Evolutionary conservation across 176 grass and related monocot species (phyloP).

Genomic region (Musa troglodytarum): DNA sequence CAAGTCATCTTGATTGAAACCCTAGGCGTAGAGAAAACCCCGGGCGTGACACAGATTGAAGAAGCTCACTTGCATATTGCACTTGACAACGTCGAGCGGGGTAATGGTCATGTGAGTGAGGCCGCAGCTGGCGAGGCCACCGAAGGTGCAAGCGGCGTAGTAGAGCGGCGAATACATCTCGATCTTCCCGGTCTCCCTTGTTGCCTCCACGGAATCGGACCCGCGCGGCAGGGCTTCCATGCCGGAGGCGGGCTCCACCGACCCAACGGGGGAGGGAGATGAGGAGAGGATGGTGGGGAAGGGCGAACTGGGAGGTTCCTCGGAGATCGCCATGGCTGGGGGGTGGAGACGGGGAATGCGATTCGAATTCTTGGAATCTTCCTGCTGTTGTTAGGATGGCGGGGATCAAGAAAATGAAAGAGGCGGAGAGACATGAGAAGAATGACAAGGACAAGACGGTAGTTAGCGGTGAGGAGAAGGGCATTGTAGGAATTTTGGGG

Average conservation of each 20-base stretch:
- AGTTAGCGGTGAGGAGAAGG: neutral
- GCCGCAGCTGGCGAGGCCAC: slow-evolving; percentile 14
- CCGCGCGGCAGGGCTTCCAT: too few relatives aligned
- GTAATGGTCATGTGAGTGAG: slow-evolving; percentile 10
- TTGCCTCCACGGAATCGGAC: neutral
- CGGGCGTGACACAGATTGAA: neutral
- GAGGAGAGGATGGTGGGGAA: neutral
- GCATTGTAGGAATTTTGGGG: neutral
- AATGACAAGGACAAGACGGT: neutral
- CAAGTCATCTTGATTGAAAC: neutral
- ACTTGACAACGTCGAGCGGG: slow-evolving; percentile 18
- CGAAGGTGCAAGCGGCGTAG: slow-evolving; percentile 4
- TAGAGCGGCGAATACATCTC: slow-evolving; percentile 9
- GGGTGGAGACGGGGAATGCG: neutral
- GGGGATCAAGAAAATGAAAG: neutral
- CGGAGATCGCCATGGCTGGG: neutral
- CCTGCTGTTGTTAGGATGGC: too few relatives aligned
- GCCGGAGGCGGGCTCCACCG: too few relatives aligned
- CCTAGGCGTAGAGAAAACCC: neutral
- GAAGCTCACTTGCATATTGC: slow-evolving; percentile 7
- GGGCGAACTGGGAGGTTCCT: too few relatives aligned
- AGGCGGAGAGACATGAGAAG: neutral
- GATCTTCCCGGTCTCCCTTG: neutral
- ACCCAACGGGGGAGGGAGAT: neutral
- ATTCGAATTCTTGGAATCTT: neutral